A percentile compares a stretch with the other conserved stretches of the same genome.
Evolutionary conservation across 257 asterid genomes (phyloP).

Genomic region (Fraxinus americana): DNA sequence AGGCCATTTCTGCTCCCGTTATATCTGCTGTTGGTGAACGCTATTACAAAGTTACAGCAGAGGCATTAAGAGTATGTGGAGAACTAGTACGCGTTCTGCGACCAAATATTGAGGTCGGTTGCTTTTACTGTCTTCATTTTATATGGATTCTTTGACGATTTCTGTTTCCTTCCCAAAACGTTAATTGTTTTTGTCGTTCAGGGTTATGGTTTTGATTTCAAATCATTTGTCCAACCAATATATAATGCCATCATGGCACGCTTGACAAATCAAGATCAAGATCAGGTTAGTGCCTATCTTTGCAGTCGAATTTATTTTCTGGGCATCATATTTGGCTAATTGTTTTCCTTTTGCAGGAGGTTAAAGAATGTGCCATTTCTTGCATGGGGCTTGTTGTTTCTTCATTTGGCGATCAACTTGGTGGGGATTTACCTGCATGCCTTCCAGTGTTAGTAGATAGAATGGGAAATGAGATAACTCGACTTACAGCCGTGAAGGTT

Average conservation of each 20-base stretch:
- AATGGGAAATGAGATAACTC: conserved; percentile 98
- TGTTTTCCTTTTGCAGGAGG: conserved; percentile 67
- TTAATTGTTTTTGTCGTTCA: conserved; percentile 34
- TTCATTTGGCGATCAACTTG: conserved; percentile 93
- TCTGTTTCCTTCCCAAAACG: conserved; percentile 19
- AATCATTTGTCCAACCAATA: conserved; percentile 85
- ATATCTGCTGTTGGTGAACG: conserved; percentile 97
- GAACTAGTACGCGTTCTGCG: conserved; percentile 96
- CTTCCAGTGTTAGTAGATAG: conserved; percentile 99
- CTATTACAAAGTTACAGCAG: conserved; percentile 97
- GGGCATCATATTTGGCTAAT: conserved; percentile 24
- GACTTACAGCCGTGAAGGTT: conserved; percentile 99
- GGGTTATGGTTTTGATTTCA: conserved; percentile 82
- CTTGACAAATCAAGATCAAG: conserved; percentile 98
- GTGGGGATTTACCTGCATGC: conserved; percentile 70
- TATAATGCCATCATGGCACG: conserved; percentile 94
- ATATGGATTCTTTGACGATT: conserved; percentile 8
- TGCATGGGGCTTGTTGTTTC: conserved; percentile 99
- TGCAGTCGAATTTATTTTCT: conserved; percentile 17
- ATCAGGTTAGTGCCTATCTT: conserved; percentile 64
- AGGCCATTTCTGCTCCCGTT: conserved; percentile 92
- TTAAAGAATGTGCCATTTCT: conserved; percentile 97
- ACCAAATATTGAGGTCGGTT: conserved; percentile 72
- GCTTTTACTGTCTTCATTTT: conserved; percentile 22
- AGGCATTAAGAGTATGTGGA: conserved; percentile 96